Base-by-base conservation (phyloP, 441 rosid species). In the Erysimum cheiri region DNA sequence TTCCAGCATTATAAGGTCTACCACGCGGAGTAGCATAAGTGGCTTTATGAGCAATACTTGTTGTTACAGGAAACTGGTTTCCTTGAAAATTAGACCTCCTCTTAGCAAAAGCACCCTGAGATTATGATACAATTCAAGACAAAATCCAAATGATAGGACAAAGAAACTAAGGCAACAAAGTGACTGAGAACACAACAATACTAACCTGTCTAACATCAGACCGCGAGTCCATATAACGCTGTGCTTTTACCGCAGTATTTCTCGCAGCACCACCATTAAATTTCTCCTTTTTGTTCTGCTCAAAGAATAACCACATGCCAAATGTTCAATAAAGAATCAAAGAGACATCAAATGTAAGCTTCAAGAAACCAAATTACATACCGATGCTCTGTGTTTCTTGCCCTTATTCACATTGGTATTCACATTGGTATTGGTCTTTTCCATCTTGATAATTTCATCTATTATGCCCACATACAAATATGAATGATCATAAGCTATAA, bases 371-470 rank as follows among this genome's bases (percentile, higher is more conserved):
- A 35, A n/a, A 12, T 14, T 83, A 36, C 46, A 64, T 77, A 89
- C 98, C 49, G 81, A 80, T 28, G 59, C 54, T 68, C 97, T 80
- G 76, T 75, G 81, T 70, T 78, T 79, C 80, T 84, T 89, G 41
- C 76, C 29, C 67, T 83, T 85, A 48, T 69, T 71, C 64, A 73
- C 36, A 36, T 71, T 70, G 69, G 67, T 85, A 48, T 69, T 71
- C 64, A 73, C 36, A 36, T 71, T 70, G 69, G 67, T 80, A 40
- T 70, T 69, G 40, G 72, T 84, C 80, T 93, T 89, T 1, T 95
- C 88, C 91, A 91, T 73, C 67, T 91, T 93, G 71, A 93, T 91
- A 60, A 93, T 85, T 28, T 88, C 95, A 78, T 93, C 98, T 89
- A 61, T 8, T 89, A 61, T 8, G 29, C 35, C 36, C 13, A 46